phyloP scores from a whole-genome alignment of 2,329 filamentous ascomycete species.

The Westerdykella aurantiaca region DNA sequence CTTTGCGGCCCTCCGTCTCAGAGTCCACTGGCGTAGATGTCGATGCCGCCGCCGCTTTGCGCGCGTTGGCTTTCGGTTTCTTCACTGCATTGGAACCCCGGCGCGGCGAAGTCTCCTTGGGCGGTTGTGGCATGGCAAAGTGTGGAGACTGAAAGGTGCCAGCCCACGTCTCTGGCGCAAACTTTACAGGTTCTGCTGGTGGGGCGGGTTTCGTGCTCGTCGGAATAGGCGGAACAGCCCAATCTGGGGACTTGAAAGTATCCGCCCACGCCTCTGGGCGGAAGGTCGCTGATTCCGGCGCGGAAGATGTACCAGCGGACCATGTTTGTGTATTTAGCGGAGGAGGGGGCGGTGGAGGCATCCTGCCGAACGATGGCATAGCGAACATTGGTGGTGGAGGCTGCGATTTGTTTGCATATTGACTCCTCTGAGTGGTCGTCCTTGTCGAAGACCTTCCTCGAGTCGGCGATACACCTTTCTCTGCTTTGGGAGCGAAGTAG shows the following conservation, averaged over 20 bases:
- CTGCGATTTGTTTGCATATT: slow-evolving; percentile 14
- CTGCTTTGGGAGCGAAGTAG: slow-evolving; percentile 38
- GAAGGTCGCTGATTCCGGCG: slow-evolving; percentile 35
- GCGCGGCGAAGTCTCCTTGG: slow-evolving; percentile 28
- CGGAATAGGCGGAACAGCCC: slow-evolving; percentile 22
- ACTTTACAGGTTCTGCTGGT: background rate
- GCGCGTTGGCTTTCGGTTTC: slow-evolving; percentile 19
- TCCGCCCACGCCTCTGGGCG: slow-evolving; percentile 40
- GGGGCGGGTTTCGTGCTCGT: background rate
- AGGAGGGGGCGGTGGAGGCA: slow-evolving; percentile 27
- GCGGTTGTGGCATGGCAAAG: background rate
- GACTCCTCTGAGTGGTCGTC: slow-evolving; percentile 14
- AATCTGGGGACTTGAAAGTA: slow-evolving; percentile 41
- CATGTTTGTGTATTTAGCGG: slow-evolving; percentile 21
- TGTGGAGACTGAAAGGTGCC: background rate
- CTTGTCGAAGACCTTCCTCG: slow-evolving; percentile 25
- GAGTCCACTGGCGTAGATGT: slow-evolving; percentile 11
- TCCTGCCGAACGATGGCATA: slow-evolving; percentile 7
- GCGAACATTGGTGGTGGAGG: slow-evolving; percentile 18
- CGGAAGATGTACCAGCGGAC: slow-evolving; percentile 14
- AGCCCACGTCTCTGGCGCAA: background rate
- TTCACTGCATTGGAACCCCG: slow-evolving; percentile 23
- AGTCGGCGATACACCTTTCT: slow-evolving; percentile 28
- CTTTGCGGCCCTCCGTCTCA: slow-evolving; percentile 20
- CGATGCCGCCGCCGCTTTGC: slow-evolving; percentile 21